Percentiles rank a stretch among this genome's conserved stretches.
Evolutionary conservation across 2,329 filamentous ascomycete species (phyloP).

Genomic region (Cercospora zeae-maydis): DNA sequence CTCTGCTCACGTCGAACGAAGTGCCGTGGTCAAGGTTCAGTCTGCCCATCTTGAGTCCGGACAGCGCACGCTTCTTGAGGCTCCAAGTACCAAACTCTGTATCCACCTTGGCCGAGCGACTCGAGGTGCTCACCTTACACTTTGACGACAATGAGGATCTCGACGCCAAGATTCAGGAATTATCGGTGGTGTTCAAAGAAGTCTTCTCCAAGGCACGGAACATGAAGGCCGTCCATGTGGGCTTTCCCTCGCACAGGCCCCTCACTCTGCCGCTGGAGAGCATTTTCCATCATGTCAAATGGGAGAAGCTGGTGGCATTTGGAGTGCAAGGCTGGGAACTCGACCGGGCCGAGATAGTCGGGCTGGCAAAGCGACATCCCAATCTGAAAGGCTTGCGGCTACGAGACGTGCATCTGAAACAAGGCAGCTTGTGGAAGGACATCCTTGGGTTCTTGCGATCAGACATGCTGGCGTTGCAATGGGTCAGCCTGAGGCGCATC

Average conservation of each 20-base stretch:
- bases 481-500: slow-evolving; percentile 60
- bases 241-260: slow-evolving; percentile 58
- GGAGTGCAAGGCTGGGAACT: slow-evolving; percentile 64
- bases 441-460: slow-evolving; percentile 55
- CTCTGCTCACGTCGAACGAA: slow-evolving; percentile 55
- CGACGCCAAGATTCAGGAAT: slow-evolving; percentile 54
- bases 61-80: slow-evolving; percentile 53
- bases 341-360: slow-evolving; percentile 58
- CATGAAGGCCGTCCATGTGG: slow-evolving; percentile 61
- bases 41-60: slow-evolving; percentile 60
- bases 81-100: slow-evolving; percentile 48
- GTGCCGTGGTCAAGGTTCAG: slow-evolving; percentile 57
- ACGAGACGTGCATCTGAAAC: slow-evolving; percentile 58
- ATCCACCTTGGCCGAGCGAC: slow-evolving; percentile 51
- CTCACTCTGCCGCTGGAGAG: slow-evolving; percentile 57
- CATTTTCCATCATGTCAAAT: slow-evolving; percentile 60
- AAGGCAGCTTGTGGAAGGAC: slow-evolving; percentile 59
- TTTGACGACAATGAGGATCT: slow-evolving; percentile 58
- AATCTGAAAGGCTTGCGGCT: slow-evolving; percentile 58
- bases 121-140: slow-evolving; percentile 61
- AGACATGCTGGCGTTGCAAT: slow-evolving; percentile 57
- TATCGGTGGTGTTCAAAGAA: slow-evolving; percentile 56
- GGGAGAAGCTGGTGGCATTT: slow-evolving; percentile 60
- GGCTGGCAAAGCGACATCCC: slow-evolving; percentile 54
- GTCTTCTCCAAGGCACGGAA: slow-evolving; percentile 59